phyloP scores from a whole-genome alignment of 495 filamentous ascomycete genomes.

The Saxispiralis lemnorum region DNA sequence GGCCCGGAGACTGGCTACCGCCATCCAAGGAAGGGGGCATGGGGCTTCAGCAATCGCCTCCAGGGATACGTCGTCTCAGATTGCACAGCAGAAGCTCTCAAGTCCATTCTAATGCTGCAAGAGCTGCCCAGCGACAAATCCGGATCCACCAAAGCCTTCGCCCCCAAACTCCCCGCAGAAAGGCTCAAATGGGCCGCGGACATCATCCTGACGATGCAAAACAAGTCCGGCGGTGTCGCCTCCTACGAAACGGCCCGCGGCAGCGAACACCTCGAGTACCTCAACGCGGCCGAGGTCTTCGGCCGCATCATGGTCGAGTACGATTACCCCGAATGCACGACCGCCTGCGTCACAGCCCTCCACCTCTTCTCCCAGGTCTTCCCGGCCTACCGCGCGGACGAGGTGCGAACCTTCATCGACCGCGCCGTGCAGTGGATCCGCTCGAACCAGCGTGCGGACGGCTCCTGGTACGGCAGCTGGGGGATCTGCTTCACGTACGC shows the following conservation, averaged over 20 bases:
- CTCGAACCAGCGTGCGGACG: conserved; percentile 57
- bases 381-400: conserved; percentile 57
- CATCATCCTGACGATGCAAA: conserved; percentile 82
- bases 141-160: conserved; percentile 31
- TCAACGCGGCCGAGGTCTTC: conserved; percentile 95
- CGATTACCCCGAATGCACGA: conserved; percentile 94
- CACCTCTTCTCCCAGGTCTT: conserved; percentile 65
- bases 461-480: conserved; percentile 93
- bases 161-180: conserved; percentile 50
- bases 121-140: conserved; percentile 35
- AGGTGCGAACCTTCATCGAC: conserved; percentile 53
- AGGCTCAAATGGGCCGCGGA: conserved; percentile 77
- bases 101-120: conserved; percentile 73
- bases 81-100: conserved; percentile 79
- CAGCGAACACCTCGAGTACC: conserved; percentile 54
- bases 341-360: conserved; percentile 79
- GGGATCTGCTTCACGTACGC: conserved; percentile 97
- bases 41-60: conserved; percentile 80
- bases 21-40: conserved; percentile 79
- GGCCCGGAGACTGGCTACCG: conserved; percentile 57
- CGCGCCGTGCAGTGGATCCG: conserved; percentile 68
- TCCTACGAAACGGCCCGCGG: conserved; percentile 76
- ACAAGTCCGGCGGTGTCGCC: conserved; percentile 69
- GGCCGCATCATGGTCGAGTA: conserved; percentile 96
- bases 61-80: conserved; percentile 94